Percentiles rank a stretch among this genome's conserved stretches.
Evolutionary conservation across 2,329 filamentous ascomycete genomes (phyloP).

Genomic region (Cryphonectria parasitica): DNA sequence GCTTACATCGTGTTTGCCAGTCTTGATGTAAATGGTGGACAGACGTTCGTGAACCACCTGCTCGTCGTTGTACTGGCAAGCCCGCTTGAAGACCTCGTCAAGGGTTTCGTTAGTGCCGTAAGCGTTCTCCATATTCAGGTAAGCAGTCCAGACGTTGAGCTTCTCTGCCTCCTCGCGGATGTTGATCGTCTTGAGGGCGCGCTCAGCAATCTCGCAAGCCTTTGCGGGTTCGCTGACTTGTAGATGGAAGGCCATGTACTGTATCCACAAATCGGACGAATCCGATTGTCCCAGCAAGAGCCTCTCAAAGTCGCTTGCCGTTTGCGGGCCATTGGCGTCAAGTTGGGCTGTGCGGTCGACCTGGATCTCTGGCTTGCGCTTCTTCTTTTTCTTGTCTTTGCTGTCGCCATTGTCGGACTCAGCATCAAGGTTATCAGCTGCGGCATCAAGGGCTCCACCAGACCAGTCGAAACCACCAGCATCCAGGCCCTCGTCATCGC

Average conservation of each 20-base stretch:
- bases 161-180: slow-evolving; percentile 91
- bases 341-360: slow-evolving; percentile 92
- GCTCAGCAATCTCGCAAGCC: slow-evolving; percentile 86
- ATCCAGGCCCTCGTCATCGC: slow-evolving; percentile 60
- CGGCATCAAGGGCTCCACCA: slow-evolving; percentile 66
- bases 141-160: slow-evolving; percentile 91
- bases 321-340: slow-evolving; percentile 85
- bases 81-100: slow-evolving; percentile 86
- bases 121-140: slow-evolving; percentile 90
- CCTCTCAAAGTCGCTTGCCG: slow-evolving; percentile 89
- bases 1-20: slow-evolving; percentile 79
- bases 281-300: slow-evolving; percentile 90
- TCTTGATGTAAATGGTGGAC: slow-evolving; percentile 93
- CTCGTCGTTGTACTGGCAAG: slow-evolving; percentile 91
- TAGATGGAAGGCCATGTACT: slow-evolving; percentile 99
- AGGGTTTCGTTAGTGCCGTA: slow-evolving; percentile 84
- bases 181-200: slow-evolving; percentile 88
- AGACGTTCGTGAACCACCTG: slow-evolving; percentile 88
- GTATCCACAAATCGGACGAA: slow-evolving; percentile 90
- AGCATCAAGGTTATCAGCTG: slow-evolving; percentile 55
- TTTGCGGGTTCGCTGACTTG: slow-evolving; percentile 87
- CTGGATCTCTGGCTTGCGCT: slow-evolving; percentile 75
- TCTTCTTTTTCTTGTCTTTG: slow-evolving; percentile 67
- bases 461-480: slow-evolving; percentile 88
- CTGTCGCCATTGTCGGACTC: slow-evolving; percentile 45